A percentile compares a stretch with the other conserved stretches of the same genome.
phyloP scores from a whole-genome alignment of 192 early-diverging fungal genomes.

The Coemansia sp. region DNA sequence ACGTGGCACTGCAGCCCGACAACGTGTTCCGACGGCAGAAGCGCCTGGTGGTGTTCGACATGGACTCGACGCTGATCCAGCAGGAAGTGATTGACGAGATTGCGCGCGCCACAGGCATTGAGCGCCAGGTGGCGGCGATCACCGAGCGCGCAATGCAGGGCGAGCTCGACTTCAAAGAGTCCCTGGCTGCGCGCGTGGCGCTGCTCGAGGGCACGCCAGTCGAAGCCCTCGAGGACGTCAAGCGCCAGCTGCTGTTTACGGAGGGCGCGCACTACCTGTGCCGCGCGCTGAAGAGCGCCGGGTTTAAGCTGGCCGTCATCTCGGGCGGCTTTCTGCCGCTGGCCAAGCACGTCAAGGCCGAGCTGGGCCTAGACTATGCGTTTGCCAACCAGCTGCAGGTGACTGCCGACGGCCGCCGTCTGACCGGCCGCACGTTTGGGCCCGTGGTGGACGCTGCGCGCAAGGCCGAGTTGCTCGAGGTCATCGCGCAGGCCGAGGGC shows the following conservation, averaged over 20 bases:
- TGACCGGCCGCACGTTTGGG: slow-evolving; percentile 87
- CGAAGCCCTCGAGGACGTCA: slow-evolving; percentile 74
- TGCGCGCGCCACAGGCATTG: slow-evolving; percentile 85
- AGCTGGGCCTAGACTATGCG: slow-evolving; percentile 92
- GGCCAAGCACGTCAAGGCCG: slow-evolving; percentile 83
- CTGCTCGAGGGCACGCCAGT: slow-evolving; percentile 84
- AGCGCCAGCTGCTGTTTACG: slow-evolving; percentile 73
- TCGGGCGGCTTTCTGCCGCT: slow-evolving; percentile 95
- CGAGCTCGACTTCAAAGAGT: slow-evolving; percentile 97
- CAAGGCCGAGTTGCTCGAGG: slow-evolving; percentile 92
- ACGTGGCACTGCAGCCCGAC: slow-evolving; percentile 84
- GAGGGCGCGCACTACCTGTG: slow-evolving; percentile 90
- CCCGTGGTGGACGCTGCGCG: slow-evolving; percentile 86
- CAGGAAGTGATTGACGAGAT: slow-evolving; percentile 99
- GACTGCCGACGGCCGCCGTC: slow-evolving; percentile 70
- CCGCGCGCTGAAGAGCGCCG: slow-evolving; percentile 81
- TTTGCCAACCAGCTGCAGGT: slow-evolving; percentile 96
- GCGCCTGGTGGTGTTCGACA: slow-evolving; percentile 96
- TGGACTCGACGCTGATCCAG: slow-evolving; percentile 98
- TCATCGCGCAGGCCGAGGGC: slow-evolving; percentile 91
- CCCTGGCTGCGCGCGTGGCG: slow-evolving; percentile 77
- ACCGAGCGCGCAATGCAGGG: slow-evolving; percentile 97
- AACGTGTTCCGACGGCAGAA: slow-evolving; percentile 86
- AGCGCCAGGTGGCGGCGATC: slow-evolving; percentile 84
- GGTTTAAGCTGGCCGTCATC: slow-evolving; percentile 94